A percentile compares a stretch with the other conserved stretches of the same genome.
These are phyloP conservation scores for Talaromyces wortmannii DNA, from an alignment of 495 filamentous ascomycete species.

Conservation along the genomic window DNA sequence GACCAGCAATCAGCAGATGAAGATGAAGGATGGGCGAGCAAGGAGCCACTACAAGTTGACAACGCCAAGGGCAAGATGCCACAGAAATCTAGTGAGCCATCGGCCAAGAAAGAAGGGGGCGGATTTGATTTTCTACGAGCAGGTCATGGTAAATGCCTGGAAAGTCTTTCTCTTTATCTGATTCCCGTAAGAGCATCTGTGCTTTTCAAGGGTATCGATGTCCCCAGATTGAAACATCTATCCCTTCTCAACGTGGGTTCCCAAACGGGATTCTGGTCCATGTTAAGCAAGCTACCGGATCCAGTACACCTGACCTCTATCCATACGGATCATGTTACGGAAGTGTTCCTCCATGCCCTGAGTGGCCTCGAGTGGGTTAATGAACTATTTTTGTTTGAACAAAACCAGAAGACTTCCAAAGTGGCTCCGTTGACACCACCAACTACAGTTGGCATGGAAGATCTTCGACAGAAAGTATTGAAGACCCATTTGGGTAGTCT, in stretches of 20 bases:
- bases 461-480: slow-evolving; percentile 42
- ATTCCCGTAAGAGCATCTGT: slow-evolving; percentile 50
- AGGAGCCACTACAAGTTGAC: not conserved
- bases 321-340: slow-evolving; percentile 53
- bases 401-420: slow-evolving; percentile 31
- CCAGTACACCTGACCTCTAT: slow-evolving; percentile 47
- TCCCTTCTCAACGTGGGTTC: slow-evolving; percentile 55
- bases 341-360: slow-evolving; percentile 41
- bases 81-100: not conserved
- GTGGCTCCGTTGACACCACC: slow-evolving; percentile 40
- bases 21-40: not conserved
- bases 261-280: slow-evolving; percentile 49
- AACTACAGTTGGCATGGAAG: slow-evolving; percentile 37
- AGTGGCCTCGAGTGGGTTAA: slow-evolving; percentile 39
- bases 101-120: slow-evolving; percentile 7
- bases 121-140: slow-evolving; percentile 45
- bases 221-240: slow-evolving; percentile 40
- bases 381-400: slow-evolving; percentile 54
- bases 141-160: slow-evolving; percentile 46
- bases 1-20: slow-evolving; percentile 25
- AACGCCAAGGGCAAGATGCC: not conserved
- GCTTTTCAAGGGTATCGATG: slow-evolving; percentile 43
- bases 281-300: slow-evolving; percentile 44
- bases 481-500: slow-evolving; percentile 17
- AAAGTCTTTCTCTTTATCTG: slow-evolving; percentile 45